A percentile compares a stretch with the other conserved stretches of the same genome.
Evolutionary conservation across 1,284 basidiomycete genomes (phyloP).

Genomic region (Papiliotrema flavescens): DNA sequence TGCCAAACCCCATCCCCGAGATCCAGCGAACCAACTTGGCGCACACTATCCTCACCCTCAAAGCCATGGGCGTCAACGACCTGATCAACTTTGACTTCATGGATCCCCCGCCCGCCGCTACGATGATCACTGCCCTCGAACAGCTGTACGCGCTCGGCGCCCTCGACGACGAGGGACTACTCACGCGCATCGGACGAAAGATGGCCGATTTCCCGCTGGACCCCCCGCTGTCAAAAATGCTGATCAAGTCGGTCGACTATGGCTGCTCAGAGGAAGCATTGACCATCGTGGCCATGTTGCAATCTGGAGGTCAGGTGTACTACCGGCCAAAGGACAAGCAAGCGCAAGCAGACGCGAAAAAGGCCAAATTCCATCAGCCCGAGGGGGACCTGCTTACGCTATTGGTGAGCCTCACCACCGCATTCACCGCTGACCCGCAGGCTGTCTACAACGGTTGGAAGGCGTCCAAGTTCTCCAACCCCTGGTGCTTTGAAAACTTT

Average conservation of each 20-base stretch:
- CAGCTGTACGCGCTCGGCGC: slow-evolving; percentile 92
- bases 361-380: slow-evolving; percentile 96
- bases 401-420: slow-evolving; percentile 47
- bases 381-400: slow-evolving; percentile 97
- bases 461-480: slow-evolving; percentile 86
- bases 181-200: slow-evolving; percentile 91
- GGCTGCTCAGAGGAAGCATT: slow-evolving; percentile 97
- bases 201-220: slow-evolving; percentile 99
- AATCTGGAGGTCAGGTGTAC: slow-evolving; percentile 90
- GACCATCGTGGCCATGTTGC: slow-evolving; percentile 93
- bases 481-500: slow-evolving; percentile 97
- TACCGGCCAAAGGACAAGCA: slow-evolving; percentile 99
- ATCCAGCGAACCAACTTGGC: slow-evolving; percentile 95
- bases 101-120: slow-evolving; percentile 96
- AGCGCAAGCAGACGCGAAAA: slow-evolving; percentile 96
- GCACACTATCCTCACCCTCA: slow-evolving; percentile 88
- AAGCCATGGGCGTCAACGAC: slow-evolving; percentile 99
- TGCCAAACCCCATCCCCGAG: slow-evolving; percentile 95
- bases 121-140: slow-evolving; percentile 85
- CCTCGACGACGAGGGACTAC: slow-evolving; percentile 90
- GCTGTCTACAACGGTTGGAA: slow-evolving; percentile 99
- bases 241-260: slow-evolving; percentile 95
- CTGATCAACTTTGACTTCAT: slow-evolving; percentile 98
- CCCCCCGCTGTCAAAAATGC: slow-evolving; percentile 92
- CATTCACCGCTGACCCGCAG: slow-evolving; percentile 8